Evolutionary conservation across 2,329 filamentous ascomycete species (phyloP), one percentile per base, ranked within the genome.

Genomic region (Gnomoniopsis sp.): DNA sequence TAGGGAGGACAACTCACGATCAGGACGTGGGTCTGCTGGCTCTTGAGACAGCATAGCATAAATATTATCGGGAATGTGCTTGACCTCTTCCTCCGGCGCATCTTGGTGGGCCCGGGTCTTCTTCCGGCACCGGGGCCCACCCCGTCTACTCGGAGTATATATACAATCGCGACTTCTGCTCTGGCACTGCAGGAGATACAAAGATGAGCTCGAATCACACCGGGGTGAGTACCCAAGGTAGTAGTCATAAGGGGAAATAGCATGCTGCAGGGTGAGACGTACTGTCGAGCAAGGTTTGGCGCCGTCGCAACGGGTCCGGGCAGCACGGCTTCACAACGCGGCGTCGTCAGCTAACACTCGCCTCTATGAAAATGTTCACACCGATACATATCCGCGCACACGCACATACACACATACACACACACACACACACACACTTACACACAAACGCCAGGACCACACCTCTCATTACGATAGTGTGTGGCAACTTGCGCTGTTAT

Each of bases 261-360:
- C 8, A 11, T 14, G 19, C 12, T 3, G n/a, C 17, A n/a, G 41
- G 57, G 46, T 48, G 55, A 58, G 55, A 65, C 74, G 65, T 72
- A 79, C 76, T 70, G 72, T 77, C 56, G 71, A 67, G 67, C 77
- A 80, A 41, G 72, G 71, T 47, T 68, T 68, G 47, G 76, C 73
- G 44, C 77, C 77, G 66, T 79, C 77, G 64, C 77, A 80, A 63
- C 77, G 73, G 52, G 75, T 79, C 50, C 77, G 72, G 38, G 76
- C 76, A 53, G 75, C 71, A 59, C 77, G 74, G 66, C 77, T 79
- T 66, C 38, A 41, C 36, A 51, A 53, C 46, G 48, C 17, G 19
- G n/a, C 48, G 55, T 52, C 14, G 56, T 56, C 57, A 59, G 58
- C 47, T 33, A 46, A 34, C n/a, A 46, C 55, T 49, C 38, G 22